Evolutionary conservation across 1,284 basidiomycete genomes (phyloP).

Genomic region (Schizophyllum amplum): DNA sequence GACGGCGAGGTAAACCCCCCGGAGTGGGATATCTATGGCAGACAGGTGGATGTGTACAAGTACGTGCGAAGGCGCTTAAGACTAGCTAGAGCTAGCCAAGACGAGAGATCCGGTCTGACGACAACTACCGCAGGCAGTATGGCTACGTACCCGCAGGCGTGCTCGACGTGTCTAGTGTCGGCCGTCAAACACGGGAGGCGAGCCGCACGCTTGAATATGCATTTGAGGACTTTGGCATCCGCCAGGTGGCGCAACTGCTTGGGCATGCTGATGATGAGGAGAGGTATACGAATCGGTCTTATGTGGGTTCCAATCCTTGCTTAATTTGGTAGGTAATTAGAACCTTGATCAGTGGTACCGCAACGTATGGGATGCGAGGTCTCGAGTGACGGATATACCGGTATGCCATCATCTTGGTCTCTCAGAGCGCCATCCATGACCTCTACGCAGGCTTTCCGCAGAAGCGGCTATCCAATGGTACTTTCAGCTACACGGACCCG

Average conservation of each 20-base stretch:
- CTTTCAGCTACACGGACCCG: slow-evolving; percentile 40
- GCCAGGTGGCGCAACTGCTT: slow-evolving; percentile 45
- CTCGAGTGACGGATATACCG: slow-evolving; percentile 46
- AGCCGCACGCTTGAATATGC: slow-evolving; percentile 61
- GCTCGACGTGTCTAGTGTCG: slow-evolving; percentile 50
- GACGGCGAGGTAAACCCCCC: slow-evolving; percentile 58
- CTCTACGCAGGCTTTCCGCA: slow-evolving; percentile 45
- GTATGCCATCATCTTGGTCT: slow-evolving; percentile 20
- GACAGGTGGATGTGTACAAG: slow-evolving; percentile 65
- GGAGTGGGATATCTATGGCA: slow-evolving; percentile 60
- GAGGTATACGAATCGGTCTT: slow-evolving; percentile 41
- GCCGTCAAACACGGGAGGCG: slow-evolving; percentile 58
- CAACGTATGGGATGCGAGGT: slow-evolving; percentile 52
- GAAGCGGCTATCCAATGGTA: slow-evolving; percentile 51
- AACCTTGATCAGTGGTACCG: slow-evolving; percentile 41
- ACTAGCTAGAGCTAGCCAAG: too few species aligned
- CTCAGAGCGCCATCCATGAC: not conserved
- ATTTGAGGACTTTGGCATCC: slow-evolving; percentile 50
- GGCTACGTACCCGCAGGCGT: slow-evolving; percentile 46
- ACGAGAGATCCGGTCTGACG: too few species aligned
- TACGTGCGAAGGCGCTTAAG: too few species aligned
- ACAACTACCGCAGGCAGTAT: slow-evolving; percentile 35
- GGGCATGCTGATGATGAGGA: slow-evolving; percentile 38
- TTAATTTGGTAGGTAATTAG: not conserved
- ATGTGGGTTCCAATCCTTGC: slow-evolving; percentile 33